Conservation (phyloP, 495 filamentous ascomycete genomes). For the Xylaria nigripes region DNA sequence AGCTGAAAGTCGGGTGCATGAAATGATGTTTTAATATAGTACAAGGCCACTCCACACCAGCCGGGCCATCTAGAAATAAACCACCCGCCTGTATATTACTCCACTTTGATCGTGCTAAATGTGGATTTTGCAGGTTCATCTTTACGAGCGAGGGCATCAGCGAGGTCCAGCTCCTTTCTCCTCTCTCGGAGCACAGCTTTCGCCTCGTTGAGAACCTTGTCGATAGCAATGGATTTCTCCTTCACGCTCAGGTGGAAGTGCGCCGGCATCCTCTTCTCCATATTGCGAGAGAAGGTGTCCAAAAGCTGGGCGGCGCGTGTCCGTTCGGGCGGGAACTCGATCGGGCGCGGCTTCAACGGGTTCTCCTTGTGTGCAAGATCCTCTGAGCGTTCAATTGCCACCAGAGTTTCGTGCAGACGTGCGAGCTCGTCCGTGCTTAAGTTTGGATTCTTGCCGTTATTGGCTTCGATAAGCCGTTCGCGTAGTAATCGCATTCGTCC, state of each 20-base stretch:
- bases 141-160: neutral
- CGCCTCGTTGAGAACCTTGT: slow-evolving; percentile 9
- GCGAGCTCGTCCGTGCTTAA: slow-evolving; percentile 6
- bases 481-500: slow-evolving; percentile 29
- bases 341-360: neutral
- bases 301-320: neutral
- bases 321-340: slow-evolving; percentile 7
- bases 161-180: neutral
- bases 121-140: too few species aligned
- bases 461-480: slow-evolving; percentile 14
- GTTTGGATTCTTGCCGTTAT: neutral
- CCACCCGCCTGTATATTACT: too few species aligned
- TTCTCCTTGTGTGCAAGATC: neutral
- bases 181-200: neutral
- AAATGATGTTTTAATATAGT: too few species aligned
- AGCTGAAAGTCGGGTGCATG: too few species aligned
- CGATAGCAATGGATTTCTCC: slow-evolving; percentile 16
- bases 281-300: neutral
- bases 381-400: slow-evolving; percentile 22
- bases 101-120: too few species aligned
- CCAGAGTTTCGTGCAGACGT: slow-evolving; percentile 9
- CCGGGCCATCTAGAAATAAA: too few species aligned
- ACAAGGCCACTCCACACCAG: too few species aligned
- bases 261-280: neutral
- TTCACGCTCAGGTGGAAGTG: neutral